Evolutionary conservation across 164 flowering plant genomes (phyloP).

Genomic region (Annona cherimola): DNA sequence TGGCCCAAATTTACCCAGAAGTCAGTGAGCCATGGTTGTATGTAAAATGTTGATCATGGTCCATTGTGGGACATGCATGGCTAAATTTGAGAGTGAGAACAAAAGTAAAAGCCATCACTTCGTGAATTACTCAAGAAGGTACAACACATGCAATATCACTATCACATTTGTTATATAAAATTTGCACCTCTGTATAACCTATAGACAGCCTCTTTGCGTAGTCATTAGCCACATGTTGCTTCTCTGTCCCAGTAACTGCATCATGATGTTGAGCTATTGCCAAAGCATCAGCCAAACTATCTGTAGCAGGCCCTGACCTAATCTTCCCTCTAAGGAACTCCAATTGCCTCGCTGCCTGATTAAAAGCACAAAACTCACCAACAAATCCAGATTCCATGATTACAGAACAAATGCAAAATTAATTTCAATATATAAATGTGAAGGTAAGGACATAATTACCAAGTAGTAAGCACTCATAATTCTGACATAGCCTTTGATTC

Average conservation of each 20-base stretch:
- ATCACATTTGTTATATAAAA: neutral
- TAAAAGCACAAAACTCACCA: constrained; percentile 6
- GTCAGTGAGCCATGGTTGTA: neutral
- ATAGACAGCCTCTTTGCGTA: constrained; percentile 79
- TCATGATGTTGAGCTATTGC: constrained; percentile 98
- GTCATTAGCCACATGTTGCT: constrained; percentile 95
- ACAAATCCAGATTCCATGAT: neutral
- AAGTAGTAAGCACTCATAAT: constrained; percentile 79
- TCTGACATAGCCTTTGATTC: constrained; percentile 80
- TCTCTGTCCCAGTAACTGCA: constrained; percentile 90
- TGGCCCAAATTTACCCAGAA: neutral
- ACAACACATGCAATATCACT: neutral
- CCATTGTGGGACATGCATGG: too few species aligned
- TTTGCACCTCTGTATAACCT: constrained; percentile 67
- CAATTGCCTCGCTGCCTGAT: constrained; percentile 88
- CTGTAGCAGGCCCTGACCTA: constrained; percentile 56
- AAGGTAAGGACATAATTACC: constrained; percentile 33
- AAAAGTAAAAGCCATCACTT: too few species aligned
- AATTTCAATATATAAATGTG: neutral
- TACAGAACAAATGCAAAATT: neutral
- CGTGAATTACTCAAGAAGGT: too few species aligned
- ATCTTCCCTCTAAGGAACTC: constrained; percentile 68
- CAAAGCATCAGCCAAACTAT: constrained; percentile 78
- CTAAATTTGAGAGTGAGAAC: neutral
- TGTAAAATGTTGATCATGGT: neutral